These are phyloP conservation scores for Salix suchowensis DNA, from an alignment of 345 rosid species.

Conservation along the genomic window DNA sequence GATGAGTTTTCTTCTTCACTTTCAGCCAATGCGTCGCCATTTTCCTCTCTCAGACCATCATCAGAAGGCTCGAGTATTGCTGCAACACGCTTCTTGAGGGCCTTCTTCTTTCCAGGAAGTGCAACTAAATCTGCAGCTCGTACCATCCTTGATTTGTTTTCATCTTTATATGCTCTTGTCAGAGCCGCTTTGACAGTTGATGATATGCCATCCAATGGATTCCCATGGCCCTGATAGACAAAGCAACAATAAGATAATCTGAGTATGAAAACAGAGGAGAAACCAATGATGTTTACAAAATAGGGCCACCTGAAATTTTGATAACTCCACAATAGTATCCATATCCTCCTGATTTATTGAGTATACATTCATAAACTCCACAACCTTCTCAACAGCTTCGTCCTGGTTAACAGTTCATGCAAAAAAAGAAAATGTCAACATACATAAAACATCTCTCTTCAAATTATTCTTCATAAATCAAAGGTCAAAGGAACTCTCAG, in stretches of 20 bases:
- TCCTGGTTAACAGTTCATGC: constrained; percentile 45
- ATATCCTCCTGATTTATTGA: constrained; percentile 87
- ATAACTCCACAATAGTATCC: constrained; percentile 68
- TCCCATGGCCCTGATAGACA: constrained; percentile 56
- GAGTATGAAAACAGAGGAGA: neutral
- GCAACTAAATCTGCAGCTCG: constrained; percentile 85
- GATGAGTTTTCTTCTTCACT: constrained; percentile 62
- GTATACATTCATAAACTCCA: constrained; percentile 82
- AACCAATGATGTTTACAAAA: neutral
- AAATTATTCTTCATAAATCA: neutral
- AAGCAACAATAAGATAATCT: constrained; percentile 5
- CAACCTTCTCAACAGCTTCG: constrained; percentile 81
- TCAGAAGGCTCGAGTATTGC: constrained; percentile 69
- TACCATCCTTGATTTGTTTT: constrained; percentile 60
- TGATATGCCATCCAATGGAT: constrained; percentile 81
- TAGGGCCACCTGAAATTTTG: constrained; percentile 67
- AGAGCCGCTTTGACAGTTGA: constrained; percentile 83
- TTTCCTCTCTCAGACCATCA: constrained; percentile 58
- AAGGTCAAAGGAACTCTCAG: neutral
- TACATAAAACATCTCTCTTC: neutral
- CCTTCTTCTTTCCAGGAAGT: constrained; percentile 81
- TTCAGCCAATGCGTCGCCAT: constrained; percentile 47
- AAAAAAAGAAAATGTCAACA: neutral
- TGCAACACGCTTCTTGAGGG: constrained; percentile 71
- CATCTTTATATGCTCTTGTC: constrained; percentile 79